phyloP scores from a whole-genome alignment of 352 stramenopile species.

The Aphanomyces cochlioides region DNA sequence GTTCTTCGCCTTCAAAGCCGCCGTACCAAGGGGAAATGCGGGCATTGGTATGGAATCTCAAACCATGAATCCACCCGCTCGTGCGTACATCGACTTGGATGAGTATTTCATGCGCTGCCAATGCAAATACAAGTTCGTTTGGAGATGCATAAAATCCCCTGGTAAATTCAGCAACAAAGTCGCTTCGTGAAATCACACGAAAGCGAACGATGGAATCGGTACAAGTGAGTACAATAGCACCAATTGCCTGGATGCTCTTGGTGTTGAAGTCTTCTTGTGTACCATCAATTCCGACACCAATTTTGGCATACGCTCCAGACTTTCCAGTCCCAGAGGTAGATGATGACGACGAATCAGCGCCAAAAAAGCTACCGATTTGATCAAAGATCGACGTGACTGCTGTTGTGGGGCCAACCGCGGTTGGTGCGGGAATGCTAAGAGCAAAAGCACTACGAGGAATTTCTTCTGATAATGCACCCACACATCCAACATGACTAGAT shows the following conservation, averaged over 20 bases:
- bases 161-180: conserved; percentile 32
- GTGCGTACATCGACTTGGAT: conserved; percentile 32
- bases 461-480: conserved; percentile 5
- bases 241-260: conserved; percentile 26
- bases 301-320: background rate
- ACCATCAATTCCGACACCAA: conserved; percentile 28
- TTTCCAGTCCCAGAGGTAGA: background rate
- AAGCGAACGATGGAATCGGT: conserved; percentile 33
- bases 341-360: background rate
- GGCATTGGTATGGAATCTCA: conserved; percentile 40
- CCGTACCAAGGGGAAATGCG: conserved; percentile 38
- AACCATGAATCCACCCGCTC: conserved; percentile 24
- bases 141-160: conserved; percentile 32
- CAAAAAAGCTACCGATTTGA: conserved; percentile 24
- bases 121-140: conserved; percentile 35
- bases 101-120: conserved; percentile 35
- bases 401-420: background rate
- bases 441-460: background rate
- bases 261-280: conserved; percentile 36
- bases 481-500: background rate
- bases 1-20: conserved; percentile 14
- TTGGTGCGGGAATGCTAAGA: background rate
- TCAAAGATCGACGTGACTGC: conserved; percentile 13
- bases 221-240: conserved; percentile 34
- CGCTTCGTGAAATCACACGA: conserved; percentile 31